These are phyloP conservation scores for Escovopsis weberi DNA, from an alignment of 2,329 filamentous ascomycete species.

Conservation along the genomic window DNA sequence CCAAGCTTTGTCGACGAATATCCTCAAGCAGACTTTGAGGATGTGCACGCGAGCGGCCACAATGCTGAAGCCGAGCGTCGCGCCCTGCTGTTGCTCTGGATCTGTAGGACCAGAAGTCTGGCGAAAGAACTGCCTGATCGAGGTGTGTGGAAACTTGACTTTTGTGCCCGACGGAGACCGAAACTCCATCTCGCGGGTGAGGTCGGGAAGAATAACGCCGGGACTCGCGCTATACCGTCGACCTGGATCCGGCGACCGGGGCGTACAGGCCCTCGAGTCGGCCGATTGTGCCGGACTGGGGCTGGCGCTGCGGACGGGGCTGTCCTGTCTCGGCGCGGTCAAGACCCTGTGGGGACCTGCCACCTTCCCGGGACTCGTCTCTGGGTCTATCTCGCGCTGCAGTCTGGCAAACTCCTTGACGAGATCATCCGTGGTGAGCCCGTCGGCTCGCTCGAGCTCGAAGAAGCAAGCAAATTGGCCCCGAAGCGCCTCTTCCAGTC, in stretches of 20 bases:
- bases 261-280: not conserved
- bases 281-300: slow-evolving; percentile 10
- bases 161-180: slow-evolving; percentile 25
- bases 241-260: too few relatives aligned
- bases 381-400: slow-evolving; percentile 12
- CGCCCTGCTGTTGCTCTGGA: slow-evolving; percentile 4
- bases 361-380: slow-evolving; percentile 9
- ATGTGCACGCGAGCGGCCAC: slow-evolving; percentile 21
- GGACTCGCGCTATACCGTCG: slow-evolving; percentile 3
- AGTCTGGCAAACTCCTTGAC: slow-evolving; percentile 22
- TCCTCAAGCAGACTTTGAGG: slow-evolving; percentile 22
- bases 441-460: slow-evolving; percentile 28
- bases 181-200: slow-evolving; percentile 22
- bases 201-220: slow-evolving; percentile 12
- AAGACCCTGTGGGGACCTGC: slow-evolving; percentile 3
- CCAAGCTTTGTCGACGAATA: slow-evolving; percentile 21
- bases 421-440: slow-evolving; percentile 26
- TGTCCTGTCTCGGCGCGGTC: slow-evolving; percentile 4
- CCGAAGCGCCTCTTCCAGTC: slow-evolving; percentile 27
- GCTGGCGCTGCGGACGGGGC: slow-evolving; percentile 6
- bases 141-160: slow-evolving; percentile 26
- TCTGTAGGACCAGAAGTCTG: slow-evolving; percentile 15
- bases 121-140: slow-evolving; percentile 25
- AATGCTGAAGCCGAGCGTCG: slow-evolving; percentile 21
- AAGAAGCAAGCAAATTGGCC: slow-evolving; percentile 33